A percentile compares a stretch with the other conserved stretches of the same genome.
Conservation (phyloP, 768 basidiomycete genomes). For the Grammothele lineata region DNA sequence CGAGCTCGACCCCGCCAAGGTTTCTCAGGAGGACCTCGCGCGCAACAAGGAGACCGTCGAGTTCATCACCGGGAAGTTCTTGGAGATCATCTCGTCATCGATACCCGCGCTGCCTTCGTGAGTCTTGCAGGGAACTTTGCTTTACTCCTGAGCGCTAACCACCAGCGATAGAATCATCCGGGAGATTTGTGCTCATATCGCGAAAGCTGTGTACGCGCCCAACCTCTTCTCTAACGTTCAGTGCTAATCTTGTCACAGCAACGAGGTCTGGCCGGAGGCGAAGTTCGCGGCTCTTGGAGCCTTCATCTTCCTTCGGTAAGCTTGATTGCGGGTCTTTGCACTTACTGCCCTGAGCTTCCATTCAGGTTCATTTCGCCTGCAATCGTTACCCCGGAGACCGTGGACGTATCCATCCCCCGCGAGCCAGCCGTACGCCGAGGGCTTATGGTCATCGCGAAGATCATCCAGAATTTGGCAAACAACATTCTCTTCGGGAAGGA, state of each 20-base stretch:
- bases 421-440: conserved; percentile 62
- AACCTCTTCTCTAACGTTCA: not conserved
- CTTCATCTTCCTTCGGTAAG: conserved; percentile 84
- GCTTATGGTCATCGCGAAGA: conserved; percentile 83
- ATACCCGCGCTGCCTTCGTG: conserved; percentile 70
- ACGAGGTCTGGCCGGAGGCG: conserved; percentile 70
- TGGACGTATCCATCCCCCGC: conserved; percentile 80
- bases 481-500: conserved; percentile 94
- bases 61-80: conserved; percentile 68
- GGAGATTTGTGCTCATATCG: conserved; percentile 82
- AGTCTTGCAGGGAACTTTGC: conserved; percentile 28
- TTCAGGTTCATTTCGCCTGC: conserved; percentile 87
- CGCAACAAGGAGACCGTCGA: conserved; percentile 71
- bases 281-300: conserved; percentile 83
- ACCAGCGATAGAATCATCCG: conserved; percentile 63
- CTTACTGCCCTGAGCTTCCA: no score
- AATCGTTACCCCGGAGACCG: conserved; percentile 77
- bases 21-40: conserved; percentile 51
- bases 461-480: conserved; percentile 91
- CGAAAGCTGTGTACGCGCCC: conserved; percentile 62
- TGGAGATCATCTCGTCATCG: conserved; percentile 71
- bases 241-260: conserved; percentile 29
- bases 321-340: no score
- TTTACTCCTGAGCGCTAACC: conserved; percentile 12
- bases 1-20: conserved; percentile 70